phyloP scores from a whole-genome alignment of 371 early-diverging fungal species.

The Syncephalis fuscata region DNA sequence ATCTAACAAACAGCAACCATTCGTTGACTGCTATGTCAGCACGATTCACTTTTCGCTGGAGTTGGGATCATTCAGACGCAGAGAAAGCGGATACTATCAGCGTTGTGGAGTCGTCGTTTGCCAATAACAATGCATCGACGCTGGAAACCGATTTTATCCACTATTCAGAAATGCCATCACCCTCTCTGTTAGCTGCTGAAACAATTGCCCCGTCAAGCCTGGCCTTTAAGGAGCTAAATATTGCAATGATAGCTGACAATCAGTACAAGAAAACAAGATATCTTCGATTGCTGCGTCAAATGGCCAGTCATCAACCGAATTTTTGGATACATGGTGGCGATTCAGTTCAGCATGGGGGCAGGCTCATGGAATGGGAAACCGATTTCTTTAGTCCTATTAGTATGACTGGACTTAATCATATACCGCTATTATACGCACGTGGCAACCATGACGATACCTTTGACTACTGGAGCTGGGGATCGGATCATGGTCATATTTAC shows the following conservation, averaged over 20 bases:
- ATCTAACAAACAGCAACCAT: too few relatives aligned
- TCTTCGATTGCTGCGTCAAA: constrained; percentile 20
- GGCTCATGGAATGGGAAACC: constrained; percentile 50
- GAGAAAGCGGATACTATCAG: too few relatives aligned
- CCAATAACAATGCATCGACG: too few relatives aligned
- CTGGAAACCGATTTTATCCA: too few relatives aligned
- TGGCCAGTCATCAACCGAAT: constrained; percentile 20
- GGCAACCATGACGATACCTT: constrained; percentile 44
- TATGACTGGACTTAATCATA: constrained; percentile 28
- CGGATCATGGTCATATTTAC: constrained; percentile 21
- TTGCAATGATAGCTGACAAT: constrained; percentile 39
- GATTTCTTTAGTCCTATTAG: constrained; percentile 50
- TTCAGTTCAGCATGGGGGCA: constrained; percentile 36
- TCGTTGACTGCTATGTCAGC: too few relatives aligned
- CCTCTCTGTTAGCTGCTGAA: too few relatives aligned
- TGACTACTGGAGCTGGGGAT: constrained; percentile 17
- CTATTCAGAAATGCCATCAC: too few relatives aligned
- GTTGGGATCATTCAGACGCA: too few relatives aligned
- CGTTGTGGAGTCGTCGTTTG: too few relatives aligned
- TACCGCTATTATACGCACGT: constrained; percentile 52
- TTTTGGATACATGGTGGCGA: constrained; percentile 47
- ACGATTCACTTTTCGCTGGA: too few relatives aligned
- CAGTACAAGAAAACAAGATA: constrained; percentile 37
- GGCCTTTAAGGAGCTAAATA: not conserved
- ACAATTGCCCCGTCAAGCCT: too few relatives aligned